Conservation (phyloP, 148 eudicot genomes). For the Cornus florida region DNA sequence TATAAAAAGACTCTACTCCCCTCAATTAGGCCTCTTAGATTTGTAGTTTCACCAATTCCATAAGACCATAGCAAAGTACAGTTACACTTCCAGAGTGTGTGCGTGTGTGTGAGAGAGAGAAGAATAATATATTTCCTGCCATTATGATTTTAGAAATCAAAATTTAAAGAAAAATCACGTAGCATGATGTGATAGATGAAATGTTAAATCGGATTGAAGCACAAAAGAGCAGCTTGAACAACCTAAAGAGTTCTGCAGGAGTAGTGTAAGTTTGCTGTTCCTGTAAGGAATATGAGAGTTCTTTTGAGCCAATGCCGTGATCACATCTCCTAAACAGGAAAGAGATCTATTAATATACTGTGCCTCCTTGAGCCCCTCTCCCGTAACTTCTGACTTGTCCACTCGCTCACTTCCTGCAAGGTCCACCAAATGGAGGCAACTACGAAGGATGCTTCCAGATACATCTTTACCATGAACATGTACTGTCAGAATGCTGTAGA, state of each 20-base stretch:
- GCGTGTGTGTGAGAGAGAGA: too few relatives aligned
- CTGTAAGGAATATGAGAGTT: conserved; percentile 63
- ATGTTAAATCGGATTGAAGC: too few relatives aligned
- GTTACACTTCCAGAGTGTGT: neutral
- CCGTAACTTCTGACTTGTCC: conserved; percentile 54
- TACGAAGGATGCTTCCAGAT: conserved; percentile 56
- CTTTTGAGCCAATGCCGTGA: conserved; percentile 83
- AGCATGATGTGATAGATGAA: too few relatives aligned
- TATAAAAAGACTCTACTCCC: neutral
- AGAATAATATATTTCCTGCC: too few relatives aligned
- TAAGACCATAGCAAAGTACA: neutral
- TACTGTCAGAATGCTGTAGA: conserved; percentile 63
- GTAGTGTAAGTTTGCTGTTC: conserved; percentile 80
- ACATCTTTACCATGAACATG: conserved; percentile 77
- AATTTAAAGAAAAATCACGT: too few relatives aligned
- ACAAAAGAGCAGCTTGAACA: neutral
- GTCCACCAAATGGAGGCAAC: conserved; percentile 90
- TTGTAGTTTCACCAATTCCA: neutral
- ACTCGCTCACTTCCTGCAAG: conserved; percentile 73
- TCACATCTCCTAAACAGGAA: conserved; percentile 83
- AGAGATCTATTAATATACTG: conserved; percentile 66
- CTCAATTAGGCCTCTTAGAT: neutral
- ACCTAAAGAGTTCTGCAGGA: conserved; percentile 91
- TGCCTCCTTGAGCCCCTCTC: conserved; percentile 54
- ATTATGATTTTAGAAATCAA: too few relatives aligned